Base-by-base conservation (phyloP, 2,329 filamentous ascomycete species). In the Xylariaceae sp. region DNA sequence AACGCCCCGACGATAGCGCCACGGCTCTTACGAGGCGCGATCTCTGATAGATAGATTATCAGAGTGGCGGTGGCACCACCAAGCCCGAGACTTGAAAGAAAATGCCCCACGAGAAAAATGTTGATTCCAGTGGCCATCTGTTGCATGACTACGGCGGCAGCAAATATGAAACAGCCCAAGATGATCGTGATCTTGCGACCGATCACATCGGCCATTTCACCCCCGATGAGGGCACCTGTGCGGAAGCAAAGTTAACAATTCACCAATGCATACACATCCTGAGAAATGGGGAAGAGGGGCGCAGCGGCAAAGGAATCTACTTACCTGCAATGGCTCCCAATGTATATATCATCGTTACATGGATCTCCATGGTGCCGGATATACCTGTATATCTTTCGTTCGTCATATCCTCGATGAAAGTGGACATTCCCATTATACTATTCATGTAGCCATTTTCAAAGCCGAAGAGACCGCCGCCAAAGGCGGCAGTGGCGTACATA, bases 1-100 rank as follows among this genome's bases (percentile, higher is more conserved):
- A 92, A 92, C 3, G 88, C 88, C 1, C 88, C 84, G n/a, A 93
- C 89, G 54, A 92, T 82, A 57, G 88, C 86, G 70, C 89, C 89
- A 70, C 89, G 84, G 65, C 94, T 87, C 74, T 89, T 90, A 74
- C 82, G 83, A 60, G 88, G 87, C 64, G 77, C 80, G 71, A 92
- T 90, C 76, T 92, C 90, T 53, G 87, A 90, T 89, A 94, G 93
- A 83, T 94, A 92, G 62, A 92, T 80, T 71, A 92, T 90, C 74
- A 92, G 86, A 69, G 91, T 86, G 69, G 89, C 88, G 7, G 88
- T 90, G 67, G 89, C 88, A 72, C 91, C 91, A 71, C 89, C 89
- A 68, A 92, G 88, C 80, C 89, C 89, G 58, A 91, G 73, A 73
- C 89, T 89, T 52, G 88, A 86, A 68, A 93, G 76, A 59, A 92